Evolutionary conservation across 192 early-diverging fungal species (phyloP), one percentile per base, ranked within the genome.

Genomic region (Gamsiella multidivaricata): DNA sequence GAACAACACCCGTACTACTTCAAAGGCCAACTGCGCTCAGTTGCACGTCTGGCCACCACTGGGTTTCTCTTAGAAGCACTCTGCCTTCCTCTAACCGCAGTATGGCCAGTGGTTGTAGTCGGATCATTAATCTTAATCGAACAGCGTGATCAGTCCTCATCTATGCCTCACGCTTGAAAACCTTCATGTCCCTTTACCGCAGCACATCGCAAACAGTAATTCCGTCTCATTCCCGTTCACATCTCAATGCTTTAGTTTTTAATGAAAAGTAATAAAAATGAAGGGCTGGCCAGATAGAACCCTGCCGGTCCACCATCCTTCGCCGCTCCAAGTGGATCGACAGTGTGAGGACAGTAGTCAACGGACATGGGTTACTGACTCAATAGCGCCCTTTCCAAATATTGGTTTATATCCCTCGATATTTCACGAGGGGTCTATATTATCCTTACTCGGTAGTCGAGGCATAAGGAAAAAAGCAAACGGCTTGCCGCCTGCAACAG

Each of bases 381-480:
- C 51, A 53, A 37, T 61, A 52, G 59, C 53, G 69, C 69, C 64
- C 69, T 70, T 61, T 70, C 69, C 69, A 70, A 70, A 70, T 53
- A 70, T 70, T 70, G 23, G 52, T n/a, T 45, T 32, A 32, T 31
- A 33, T 32, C 18, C 69, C 69, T 61, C 62, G 69, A 70, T 70
- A 54, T 70, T 70, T 62, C 69, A 62, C 69, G 62, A 61, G 69
- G n/a, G 69, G 59, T 70, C 69, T 70, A 70, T 70, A 70, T 70
- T 62, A 61, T 61, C 69, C 69, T 70, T 70, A 70, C 69, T 70
- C 69, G 69, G 58, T 70, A 70, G 59, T 70, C 69, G 69, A 70
- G 69, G 69, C 69, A 70, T 70, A 42, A 61, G 37, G 59, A 70
- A 34, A 53, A 45, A 37, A 49, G 23, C 3, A 28, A 33, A 34